Evolutionary conservation across 2,329 filamentous ascomycete genomes (phyloP).

Genomic region (Aspergillus ustus): DNA sequence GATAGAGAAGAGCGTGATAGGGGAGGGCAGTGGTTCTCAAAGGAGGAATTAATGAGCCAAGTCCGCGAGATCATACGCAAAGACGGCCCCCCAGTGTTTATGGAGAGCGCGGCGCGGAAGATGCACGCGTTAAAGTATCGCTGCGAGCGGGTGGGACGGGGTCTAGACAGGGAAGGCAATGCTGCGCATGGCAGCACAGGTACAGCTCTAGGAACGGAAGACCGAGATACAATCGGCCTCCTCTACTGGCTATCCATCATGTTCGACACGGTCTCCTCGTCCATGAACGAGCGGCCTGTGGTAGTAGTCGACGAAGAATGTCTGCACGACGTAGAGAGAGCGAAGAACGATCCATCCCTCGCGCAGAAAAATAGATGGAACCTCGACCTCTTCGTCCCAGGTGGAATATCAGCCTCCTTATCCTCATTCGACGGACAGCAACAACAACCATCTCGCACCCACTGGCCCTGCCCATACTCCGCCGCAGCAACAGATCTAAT

Average conservation of each 20-base stretch:
- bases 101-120: background rate
- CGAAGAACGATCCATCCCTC: background rate
- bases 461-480: background rate
- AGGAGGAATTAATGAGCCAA: background rate
- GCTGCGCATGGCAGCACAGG: background rate
- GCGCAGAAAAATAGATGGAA: background rate
- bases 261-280: slow-evolving; percentile 2
- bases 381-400: slow-evolving; percentile 1
- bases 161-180: background rate
- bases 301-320: background rate
- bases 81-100: background rate
- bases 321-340: background rate
- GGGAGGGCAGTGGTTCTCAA: no score
- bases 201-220: background rate
- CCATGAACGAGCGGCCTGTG: background rate
- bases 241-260: background rate
- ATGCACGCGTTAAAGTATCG: slow-evolving; percentile 3
- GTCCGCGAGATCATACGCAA: background rate
- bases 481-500: background rate
- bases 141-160: background rate
- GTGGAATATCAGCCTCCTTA: background rate
- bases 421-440: no score
- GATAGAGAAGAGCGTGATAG: background rate
- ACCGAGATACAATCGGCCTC: background rate
- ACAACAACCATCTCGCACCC: background rate